Base-by-base conservation (phyloP, 306 rosid species). In the Lotus japonicus region DNA sequence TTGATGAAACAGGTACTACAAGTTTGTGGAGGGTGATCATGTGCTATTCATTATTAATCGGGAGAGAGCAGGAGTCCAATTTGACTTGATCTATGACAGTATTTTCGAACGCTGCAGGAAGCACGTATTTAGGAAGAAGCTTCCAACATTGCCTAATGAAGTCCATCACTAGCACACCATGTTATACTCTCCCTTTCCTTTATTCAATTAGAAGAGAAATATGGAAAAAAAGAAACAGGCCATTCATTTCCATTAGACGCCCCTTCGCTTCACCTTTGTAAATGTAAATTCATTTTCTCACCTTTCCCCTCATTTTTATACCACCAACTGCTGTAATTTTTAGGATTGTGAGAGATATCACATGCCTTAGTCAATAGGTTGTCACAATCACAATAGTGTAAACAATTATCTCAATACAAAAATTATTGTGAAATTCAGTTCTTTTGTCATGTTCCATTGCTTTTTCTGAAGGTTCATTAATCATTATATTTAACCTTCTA, bases 31-130 rank as follows among this genome's bases (percentile, higher is more conserved):
- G 68, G 99, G 89, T 15, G 99, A 95, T 81, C 99, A 95, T 79
- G 64, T 95, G 28, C 44, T 81, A 43, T 95, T 90, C 84, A 82
- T 95, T 31, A 73, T 95, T 52, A 95, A 95, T 19, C 55, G 97
- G 21, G 99, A 90, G 80, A 88, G 99, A 84, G 99, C 97, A 10
- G 99, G 99, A 63, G 89, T 95, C 66, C 84, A 90, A 50, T 95
- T 95, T 80, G 99, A 95, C 70, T 58, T 90, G 11, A 79, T 95
- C 73, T 95, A 95, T 50, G 92, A 95, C 65, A 82, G 95, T 48
- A 95, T 95, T 76, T 95, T 95, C 42, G 85, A 90, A 83, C 91
- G 97, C 5, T 95, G 99, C 85, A 88, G 99, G 77, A 90, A 90
- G 53, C 96, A 95, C 71, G 96, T 75, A 19, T 90, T 87, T 73